Base-by-base conservation (phyloP, 257 asterid genomes). In the Eustoma russellianum region DNA sequence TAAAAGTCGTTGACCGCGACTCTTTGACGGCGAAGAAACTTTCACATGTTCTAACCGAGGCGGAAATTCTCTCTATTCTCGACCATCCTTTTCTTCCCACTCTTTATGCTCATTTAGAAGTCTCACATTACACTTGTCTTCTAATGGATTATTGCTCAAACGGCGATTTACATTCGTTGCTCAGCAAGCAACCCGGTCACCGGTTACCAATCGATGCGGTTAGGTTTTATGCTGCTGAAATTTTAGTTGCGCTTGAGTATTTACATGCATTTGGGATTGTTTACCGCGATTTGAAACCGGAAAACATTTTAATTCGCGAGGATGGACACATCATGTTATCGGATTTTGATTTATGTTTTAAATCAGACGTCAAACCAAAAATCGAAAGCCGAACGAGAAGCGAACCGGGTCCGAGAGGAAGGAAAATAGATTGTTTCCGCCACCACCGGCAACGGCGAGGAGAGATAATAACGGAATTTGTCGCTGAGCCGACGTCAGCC, bases 11-110 rank as follows among this genome's bases (percentile, higher is more conserved):
- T 46, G 97, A 88, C 50, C 81, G 83, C 0, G 86, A 88, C 11
- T 56, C 79, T 5, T 65, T 88, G 17, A 80, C 75, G 3, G 41
- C 80, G 0, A 85, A 85, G 66, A 90, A 88, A 52, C 74, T 82
- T 0, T 76, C 95, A 0, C 97, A 88, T 19, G 88, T 88, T 4
- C 81, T 79, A 45, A 85, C 84, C 0, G 97, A 88, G 68, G 89
- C 97, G 0, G 74, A 81, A 13, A 82, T 88, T 33, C 73, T 88
- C 24, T 80, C 97, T 12, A 41, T 78, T 2, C 70, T 85, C 3
- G 95, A 82, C 62, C 97, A 88, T 61, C 95, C 95, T 12, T 83
- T 88, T 64, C 81, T 88, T 14, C 96, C 97, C 5, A 85, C 97
- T 0, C 76, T 88, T 11, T 88, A 88, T 17, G 95, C 94, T 1